Evolutionary conservation across 169 alveolate species (phyloP).

Genomic region (Babesia microti): DNA sequence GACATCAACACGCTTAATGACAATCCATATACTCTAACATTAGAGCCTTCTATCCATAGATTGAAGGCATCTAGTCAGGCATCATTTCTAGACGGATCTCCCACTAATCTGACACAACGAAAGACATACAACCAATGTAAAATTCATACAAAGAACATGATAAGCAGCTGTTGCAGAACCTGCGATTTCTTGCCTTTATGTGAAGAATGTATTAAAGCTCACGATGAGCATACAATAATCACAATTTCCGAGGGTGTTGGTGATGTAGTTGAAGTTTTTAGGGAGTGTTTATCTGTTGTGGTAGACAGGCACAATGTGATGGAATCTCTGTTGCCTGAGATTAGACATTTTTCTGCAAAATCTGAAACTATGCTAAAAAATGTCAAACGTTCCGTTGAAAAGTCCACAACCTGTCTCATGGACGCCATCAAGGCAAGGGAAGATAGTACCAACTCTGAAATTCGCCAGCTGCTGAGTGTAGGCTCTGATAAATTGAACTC

Average conservation of each 20-base stretch:
- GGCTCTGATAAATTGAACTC: slow-evolving; percentile 29
- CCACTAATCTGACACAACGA: too few relatives aligned
- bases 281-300: slow-evolving; percentile 25
- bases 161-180: slow-evolving; percentile 15
- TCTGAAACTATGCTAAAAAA: slow-evolving; percentile 8
- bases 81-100: too few relatives aligned
- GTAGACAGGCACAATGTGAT: slow-evolving; percentile 27
- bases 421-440: slow-evolving; percentile 23
- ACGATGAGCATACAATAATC: slow-evolving; percentile 24
- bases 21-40: too few relatives aligned
- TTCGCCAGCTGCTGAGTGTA: slow-evolving; percentile 16
- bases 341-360: slow-evolving; percentile 16
- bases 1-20: too few relatives aligned
- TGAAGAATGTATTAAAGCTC: slow-evolving; percentile 8
- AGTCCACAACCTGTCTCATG: slow-evolving; percentile 11
- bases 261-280: slow-evolving; percentile 28
- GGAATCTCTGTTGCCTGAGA: slow-evolving; percentile 32
- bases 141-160: slow-evolving; percentile 5
- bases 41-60: too few relatives aligned
- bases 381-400: slow-evolving; percentile 19
- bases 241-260: slow-evolving; percentile 22
- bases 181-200: slow-evolving; percentile 33
- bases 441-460: slow-evolving; percentile 6
- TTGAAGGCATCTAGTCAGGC: too few relatives aligned
- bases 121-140: slow-evolving; percentile 17